Base-by-base conservation (phyloP, 2,329 filamentous ascomycete species). In the Leptodontidium sp. region DNA sequence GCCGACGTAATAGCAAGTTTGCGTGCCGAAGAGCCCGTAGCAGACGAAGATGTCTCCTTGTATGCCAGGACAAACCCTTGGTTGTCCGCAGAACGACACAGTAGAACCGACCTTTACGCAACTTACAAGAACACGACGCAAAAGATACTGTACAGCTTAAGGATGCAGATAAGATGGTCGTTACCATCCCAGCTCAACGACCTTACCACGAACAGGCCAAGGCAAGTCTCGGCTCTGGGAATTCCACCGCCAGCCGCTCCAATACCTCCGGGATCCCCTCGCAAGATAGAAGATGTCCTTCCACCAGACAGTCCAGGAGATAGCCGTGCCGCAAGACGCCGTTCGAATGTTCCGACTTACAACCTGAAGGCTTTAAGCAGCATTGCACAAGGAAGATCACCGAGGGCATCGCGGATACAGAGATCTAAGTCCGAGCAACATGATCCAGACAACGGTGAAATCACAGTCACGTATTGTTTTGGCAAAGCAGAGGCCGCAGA, bases 341-440 rank as follows among this genome's bases (percentile, higher is more conserved):
- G 75, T 29, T 65, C 64, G 8, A 69, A 66, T 61, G 71, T 73
- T 15, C 9, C 72, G 12, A 82, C 83, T 26, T 90, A 90, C 75
- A 90, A 90, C 71, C 77, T 90, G 47, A 89, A 88, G 75, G 80
- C 84, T 14, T 78, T 90, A 17, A 89, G 84, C 76, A 86, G 87
- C 72, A 85, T 86, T 72, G 86, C 86, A 6, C 82, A 86, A 63
- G 86, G 87, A 4, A 85, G 82, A 72, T 83, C 84, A 53, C 75
- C 77, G 21, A 82, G 81, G 70, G 85, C 83, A 65, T 79, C 79
- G 66, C 77, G 74, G 72, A 77, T 74, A 74, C 74, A 66, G 32
- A 69, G 58, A 43, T 64, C 55, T 35, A 52, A 45, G 69, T 74
- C 67, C 72, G 76, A 68, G 71, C 52, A 64, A 49, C 62, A 17